phyloP scores from a whole-genome alignment of 306 rosid species.

The Castanospermum australe region DNA sequence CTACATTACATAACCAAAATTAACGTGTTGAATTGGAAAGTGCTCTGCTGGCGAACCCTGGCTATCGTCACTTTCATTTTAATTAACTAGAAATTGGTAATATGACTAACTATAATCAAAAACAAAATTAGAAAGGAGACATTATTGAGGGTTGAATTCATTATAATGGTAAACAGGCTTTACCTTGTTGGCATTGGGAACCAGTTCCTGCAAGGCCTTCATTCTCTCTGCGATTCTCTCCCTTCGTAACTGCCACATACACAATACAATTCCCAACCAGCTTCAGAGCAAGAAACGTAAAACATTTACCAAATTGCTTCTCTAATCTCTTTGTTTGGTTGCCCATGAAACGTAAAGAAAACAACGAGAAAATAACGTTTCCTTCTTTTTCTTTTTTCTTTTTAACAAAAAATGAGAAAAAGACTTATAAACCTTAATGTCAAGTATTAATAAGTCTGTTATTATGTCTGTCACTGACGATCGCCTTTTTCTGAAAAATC shows the following conservation, averaged over 20 bases:
- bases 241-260: conserved; percentile 74
- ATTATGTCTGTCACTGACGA: conserved; percentile 4
- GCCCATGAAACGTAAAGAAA: conserved; percentile 23
- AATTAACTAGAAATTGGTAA: too few relatives aligned
- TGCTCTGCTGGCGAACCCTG: not conserved
- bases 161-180: not conserved
- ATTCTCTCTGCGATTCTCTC: conserved; percentile 99
- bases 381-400: not conserved
- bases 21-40: not conserved
- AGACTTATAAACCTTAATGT: not conserved
- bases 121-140: not conserved
- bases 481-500: not conserved
- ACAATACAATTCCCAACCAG: not conserved
- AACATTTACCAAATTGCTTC: not conserved
- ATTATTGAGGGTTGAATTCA: not conserved
- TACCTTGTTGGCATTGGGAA: conserved; percentile 98
- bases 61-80: not conserved
- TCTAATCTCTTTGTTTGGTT: not conserved
- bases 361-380: not conserved
- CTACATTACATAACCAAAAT: not conserved
- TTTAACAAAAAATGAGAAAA: not conserved
- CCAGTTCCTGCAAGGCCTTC: conserved; percentile 95
- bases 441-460: not conserved
- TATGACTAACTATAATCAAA: too few relatives aligned
- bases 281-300: not conserved